Evolutionary conservation across 1,284 basidiomycete genomes (phyloP), one percentile per base, ranked within the genome.

Genomic region (Cryptococcus hybrid): DNA sequence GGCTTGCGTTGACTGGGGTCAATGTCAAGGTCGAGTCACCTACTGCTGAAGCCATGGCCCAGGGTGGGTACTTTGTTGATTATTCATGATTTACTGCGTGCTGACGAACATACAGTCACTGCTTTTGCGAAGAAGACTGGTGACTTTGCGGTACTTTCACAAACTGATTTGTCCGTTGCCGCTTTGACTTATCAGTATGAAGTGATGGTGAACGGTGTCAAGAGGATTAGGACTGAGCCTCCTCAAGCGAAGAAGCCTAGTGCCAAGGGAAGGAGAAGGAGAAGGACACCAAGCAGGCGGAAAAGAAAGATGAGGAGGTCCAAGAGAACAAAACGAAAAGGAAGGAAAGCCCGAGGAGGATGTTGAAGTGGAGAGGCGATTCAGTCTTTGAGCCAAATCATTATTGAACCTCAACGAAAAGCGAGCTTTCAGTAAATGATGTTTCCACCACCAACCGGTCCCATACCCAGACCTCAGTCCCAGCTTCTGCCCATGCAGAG

Each of bases 51-150:
- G 87, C 90, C 38, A 76, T 96, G 60, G 80, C 88, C 8, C 84
- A 88, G 79, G 90, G 92, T 92, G 63, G 47, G 84, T 77, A 35
- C 40, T 9, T 35, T 13, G n/a, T 37, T 35, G 40, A 13, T 36
- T n/a, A 30, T n/a, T 47, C 18, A 49, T 44, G 12, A 18, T 12
- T 30, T 6, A 42, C n/a, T 35, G 15, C 13, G n/a, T 39, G 45
- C 47, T 43, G 36, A 54, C 36, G 30, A n/a, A 53, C 7, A 9
- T 39, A 45, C 66, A 91, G 96, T 95, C 7, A 89, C 90, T 52
- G 87, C 89, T 61, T 90, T 88, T 78, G 91, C 96, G 3, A 94
- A 92, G 82, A 91, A 92, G 82, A 97, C 95, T 0, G 96, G 96
- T 78, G 96, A 99, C 78, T 95, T 92, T 73, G 83, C 90, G 39